These are phyloP conservation scores for Torulaspora quercuum DNA, from an alignment of 805 yeast genomes.

Conservation along the genomic window DNA sequence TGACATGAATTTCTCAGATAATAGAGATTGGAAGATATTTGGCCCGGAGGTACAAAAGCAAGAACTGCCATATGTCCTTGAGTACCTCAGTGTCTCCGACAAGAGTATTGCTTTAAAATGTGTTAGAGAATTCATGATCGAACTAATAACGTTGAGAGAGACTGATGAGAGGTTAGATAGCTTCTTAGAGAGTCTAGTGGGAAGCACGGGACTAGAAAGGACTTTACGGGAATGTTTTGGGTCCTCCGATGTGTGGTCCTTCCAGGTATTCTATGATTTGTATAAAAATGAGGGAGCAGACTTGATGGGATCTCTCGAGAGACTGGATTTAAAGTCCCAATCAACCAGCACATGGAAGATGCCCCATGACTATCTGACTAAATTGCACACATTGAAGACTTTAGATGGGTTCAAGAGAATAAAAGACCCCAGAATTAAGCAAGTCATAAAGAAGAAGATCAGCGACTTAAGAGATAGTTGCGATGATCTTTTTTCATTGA, in stretches of 20 bases:
- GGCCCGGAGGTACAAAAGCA: conserved; percentile 14
- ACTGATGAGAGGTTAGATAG: conserved; percentile 13
- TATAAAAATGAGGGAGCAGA: conserved; percentile 22
- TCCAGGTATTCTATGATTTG: conserved; percentile 20
- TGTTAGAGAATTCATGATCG: conserved; percentile 26
- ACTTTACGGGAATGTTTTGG: conserved; percentile 3
- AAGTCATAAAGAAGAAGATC: conserved; percentile 20
- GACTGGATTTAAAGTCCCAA: background rate
- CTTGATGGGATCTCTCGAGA: conserved; percentile 5
- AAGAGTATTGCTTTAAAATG: conserved; percentile 16
- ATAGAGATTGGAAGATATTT: conserved; percentile 32
- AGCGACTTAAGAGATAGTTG: conserved; percentile 23
- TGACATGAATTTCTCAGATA: conserved; percentile 15
- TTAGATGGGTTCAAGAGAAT: conserved; percentile 29
- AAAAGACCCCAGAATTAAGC: conserved; percentile 20
- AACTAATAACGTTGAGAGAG: conserved; percentile 17
- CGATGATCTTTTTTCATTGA: conserved; percentile 19
- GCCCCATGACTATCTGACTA: conserved; percentile 24
- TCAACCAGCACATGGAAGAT: conserved; percentile 23
- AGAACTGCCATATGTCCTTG: conserved; percentile 15
- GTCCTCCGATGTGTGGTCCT: conserved; percentile 24
- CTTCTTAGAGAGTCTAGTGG: conserved; percentile 4
- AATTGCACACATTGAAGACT: conserved; percentile 30
- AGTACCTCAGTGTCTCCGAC: conserved; percentile 17
- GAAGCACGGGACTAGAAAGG: conserved; percentile 2